Percentiles rank a stretch among this genome's conserved stretches.
These are phyloP conservation scores for Candolleomyces efflorescens DNA, from an alignment of 768 basidiomycete species.

Conservation along the genomic window DNA sequence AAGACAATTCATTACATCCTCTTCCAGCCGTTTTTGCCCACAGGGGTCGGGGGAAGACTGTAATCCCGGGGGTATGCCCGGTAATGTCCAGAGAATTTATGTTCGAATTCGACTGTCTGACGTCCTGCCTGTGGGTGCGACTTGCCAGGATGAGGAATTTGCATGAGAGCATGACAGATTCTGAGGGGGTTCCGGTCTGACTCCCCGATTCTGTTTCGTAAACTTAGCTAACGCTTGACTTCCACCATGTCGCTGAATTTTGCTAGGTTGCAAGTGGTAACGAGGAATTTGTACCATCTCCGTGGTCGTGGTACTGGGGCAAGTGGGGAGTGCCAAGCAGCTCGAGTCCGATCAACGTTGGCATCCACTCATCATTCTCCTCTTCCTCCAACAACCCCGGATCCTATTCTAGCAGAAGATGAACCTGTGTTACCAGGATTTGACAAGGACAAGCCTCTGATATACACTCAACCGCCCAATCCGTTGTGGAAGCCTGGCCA, in stretches of 20 bases:
- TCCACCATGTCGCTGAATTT: neutral
- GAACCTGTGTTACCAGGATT: constrained; percentile 15
- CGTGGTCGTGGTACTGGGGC: neutral
- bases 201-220: neutral
- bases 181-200: too few species aligned
- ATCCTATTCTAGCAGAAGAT: neutral
- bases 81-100: neutral
- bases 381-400: too few species aligned
- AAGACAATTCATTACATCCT: neutral
- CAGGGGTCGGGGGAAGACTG: neutral
- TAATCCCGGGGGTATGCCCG: neutral
- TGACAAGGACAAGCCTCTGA: constrained; percentile 23
- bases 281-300: neutral
- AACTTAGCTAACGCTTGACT: neutral
- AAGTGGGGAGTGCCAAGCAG: neutral
- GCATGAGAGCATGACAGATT: too few species aligned
- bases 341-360: neutral
- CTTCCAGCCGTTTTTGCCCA: constrained; percentile 4
- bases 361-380: neutral
- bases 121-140: too few species aligned
- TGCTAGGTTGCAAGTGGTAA: neutral
- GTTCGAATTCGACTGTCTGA: too few species aligned
- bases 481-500: constrained; percentile 41
- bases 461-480: constrained; percentile 32
- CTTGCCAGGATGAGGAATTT: too few species aligned